Conservation (phyloP, 306 rosid species). For the Glycine latifolia region DNA sequence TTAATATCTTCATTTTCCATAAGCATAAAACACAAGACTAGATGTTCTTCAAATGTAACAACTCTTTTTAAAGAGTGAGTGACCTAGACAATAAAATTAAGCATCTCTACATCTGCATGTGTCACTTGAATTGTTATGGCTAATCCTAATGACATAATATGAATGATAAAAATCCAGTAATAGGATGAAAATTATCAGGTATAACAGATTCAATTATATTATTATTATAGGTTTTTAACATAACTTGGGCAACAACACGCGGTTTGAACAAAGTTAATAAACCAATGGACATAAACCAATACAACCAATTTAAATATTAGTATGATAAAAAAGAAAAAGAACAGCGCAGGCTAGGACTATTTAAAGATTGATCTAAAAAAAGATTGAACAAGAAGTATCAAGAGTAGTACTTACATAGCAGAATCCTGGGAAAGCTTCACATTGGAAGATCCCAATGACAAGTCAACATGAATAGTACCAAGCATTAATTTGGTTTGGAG, state of each 20-base stretch:
- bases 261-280: background rate
- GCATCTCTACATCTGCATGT: slow-evolving; percentile 23
- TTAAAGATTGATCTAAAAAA: slow-evolving; percentile 11
- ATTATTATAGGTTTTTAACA: background rate
- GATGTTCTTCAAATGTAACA: background rate
- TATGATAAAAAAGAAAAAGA: background rate
- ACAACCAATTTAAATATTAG: background rate
- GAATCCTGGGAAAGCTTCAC: slow-evolving; percentile 51
- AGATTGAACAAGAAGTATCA: background rate
- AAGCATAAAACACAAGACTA: slow-evolving; percentile 21
- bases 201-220: too few species aligned
- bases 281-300: background rate
- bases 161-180: slow-evolving; percentile 3
- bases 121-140: background rate
- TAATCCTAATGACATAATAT: slow-evolving; percentile 5
- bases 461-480: slow-evolving; percentile 77
- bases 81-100: background rate
- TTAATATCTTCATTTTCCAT: background rate
- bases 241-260: background rate
- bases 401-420: slow-evolving; percentile 54
- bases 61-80: too few species aligned
- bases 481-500: too few species aligned
- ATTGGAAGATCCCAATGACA: slow-evolving; percentile 67
- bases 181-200: background rate
- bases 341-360: background rate